Base-by-base conservation (phyloP, 306 rosid species). In the Castanospermum australe region DNA sequence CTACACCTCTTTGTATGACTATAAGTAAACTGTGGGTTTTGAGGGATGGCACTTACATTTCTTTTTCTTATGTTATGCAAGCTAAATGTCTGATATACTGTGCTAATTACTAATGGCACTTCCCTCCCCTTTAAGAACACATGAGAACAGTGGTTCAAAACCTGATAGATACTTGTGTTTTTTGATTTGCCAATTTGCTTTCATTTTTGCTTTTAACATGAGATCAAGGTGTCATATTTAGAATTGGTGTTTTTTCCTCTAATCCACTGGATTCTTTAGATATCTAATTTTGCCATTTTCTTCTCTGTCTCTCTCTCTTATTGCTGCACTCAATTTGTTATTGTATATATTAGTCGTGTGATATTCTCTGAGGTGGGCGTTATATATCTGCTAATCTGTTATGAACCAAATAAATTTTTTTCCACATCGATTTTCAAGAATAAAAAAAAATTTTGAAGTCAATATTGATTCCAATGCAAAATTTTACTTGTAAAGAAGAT, bases 1-100 rank as follows among this genome's bases (percentile, higher is more conserved):
- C 51, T 51, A 62, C 33, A 45, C 56, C 67, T 65, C 8, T 42
- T 24, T 57, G 30, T 15, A 18, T 14, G 38, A 35, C 57, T 38
- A 36, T 67, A 56, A 8, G n/a, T 78, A 25, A 75, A 56, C 52
- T 21, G 44, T 59, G 68, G 51, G 70, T 69, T 63, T 32, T 45
- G 62, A 54, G 73, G 44, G n/a, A 38, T 61, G 51, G n/a, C 61
- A 64, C 70, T 22, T 61, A 39, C 7, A 44, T n/a, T 74, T 35
- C 39, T 17, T 13, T 20, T 73, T 82, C 20, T 8, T 17, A 30
- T 48, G 72, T 21, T 74, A 47, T 20, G 3, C 39, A 67, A 8
- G 56, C 45, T 39, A 59, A 25, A 11, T 44, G 25, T 36, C 51
- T 68, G 21, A 69, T 47, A 28, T 57, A 45, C 9, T 13, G 24